Base-by-base conservation (phyloP, 768 basidiomycete species). In the Psilocybe subaeruginosa region DNA sequence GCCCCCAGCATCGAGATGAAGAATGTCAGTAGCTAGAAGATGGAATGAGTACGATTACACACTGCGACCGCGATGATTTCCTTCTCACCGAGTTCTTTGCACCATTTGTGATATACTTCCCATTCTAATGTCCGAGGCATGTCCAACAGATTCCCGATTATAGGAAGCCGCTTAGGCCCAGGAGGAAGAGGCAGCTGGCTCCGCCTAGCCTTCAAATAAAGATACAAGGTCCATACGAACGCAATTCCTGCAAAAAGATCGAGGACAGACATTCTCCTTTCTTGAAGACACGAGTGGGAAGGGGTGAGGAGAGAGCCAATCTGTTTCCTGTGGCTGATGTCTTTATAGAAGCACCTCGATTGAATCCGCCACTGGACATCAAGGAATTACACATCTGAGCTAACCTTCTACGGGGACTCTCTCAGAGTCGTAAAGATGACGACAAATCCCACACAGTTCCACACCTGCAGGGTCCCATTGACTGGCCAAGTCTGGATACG, bases 21-120 rank as follows among this genome's bases (percentile, higher is more conserved):
- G 60, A 17, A 75, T 70, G 48, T 74, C 72, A 8, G 73, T 69
- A 47, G 67, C 73, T 74, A 23, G 31, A 43, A 43, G 16, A 11
- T 43, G 8, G 35, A 37, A 35, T 33, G 23, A 29, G 14, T 23
- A 19, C n/a, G 19, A 37, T 14, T 23, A 33, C 27, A 54, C 19
- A 6, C 16, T 23, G 27, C 11, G 16, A 6, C 23, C 9, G 23
- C 6, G 31, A 6, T 35, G 14, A 19, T 33, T 49, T 2, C 45
- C 14, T 17, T 56, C 69, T 12, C 58, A 72, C 81, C 75, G 31
- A 78, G 76, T 58, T 67, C 63, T 56, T 72, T 70, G 37, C 69
- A 68, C 80, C 81, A 82, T 41, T 73, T 65, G 9, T 75, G 65
- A 57, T 79, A 82, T 5, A 68, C 68, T 58, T 70, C 62, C 77